These are phyloP conservation scores for Mycena polygramma DNA, from an alignment of 768 basidiomycete species.

Conservation along the genomic window DNA sequence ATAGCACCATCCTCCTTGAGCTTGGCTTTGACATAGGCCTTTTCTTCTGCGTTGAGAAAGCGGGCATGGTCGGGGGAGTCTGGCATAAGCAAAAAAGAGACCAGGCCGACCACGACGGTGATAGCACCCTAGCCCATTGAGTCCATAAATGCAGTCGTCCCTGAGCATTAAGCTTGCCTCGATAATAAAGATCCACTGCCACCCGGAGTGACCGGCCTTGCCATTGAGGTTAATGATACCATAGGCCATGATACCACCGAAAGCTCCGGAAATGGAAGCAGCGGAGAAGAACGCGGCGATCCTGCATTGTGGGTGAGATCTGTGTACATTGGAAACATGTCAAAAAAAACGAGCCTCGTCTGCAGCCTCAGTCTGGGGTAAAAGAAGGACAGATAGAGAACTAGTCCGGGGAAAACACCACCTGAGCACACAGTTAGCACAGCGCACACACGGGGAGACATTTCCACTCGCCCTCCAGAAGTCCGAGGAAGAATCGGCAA, in stretches of 20 bases:
- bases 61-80: slow-evolving; percentile 56
- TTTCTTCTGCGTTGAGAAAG: slow-evolving; percentile 67
- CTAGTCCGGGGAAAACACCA: slow-evolving; percentile 70
- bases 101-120: slow-evolving; percentile 68
- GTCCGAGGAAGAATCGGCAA: slow-evolving; percentile 65
- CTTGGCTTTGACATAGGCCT: slow-evolving; percentile 56
- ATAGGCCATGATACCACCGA: slow-evolving; percentile 77
- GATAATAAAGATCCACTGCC: slow-evolving; percentile 79
- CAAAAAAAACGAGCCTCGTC: slow-evolving; percentile 53
- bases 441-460: neutral
- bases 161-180: slow-evolving; percentile 35
- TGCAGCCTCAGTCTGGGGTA: slow-evolving; percentile 65
- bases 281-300: slow-evolving; percentile 64
- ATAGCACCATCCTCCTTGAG: slow-evolving; percentile 58
- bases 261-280: slow-evolving; percentile 72
- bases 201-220: slow-evolving; percentile 64
- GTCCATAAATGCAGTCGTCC: neutral
- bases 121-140: slow-evolving; percentile 68
- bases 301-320: slow-evolving; percentile 54
- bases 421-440: slow-evolving; percentile 46
- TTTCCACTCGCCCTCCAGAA: slow-evolving; percentile 57
- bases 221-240: slow-evolving; percentile 77
- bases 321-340: slow-evolving; percentile 38
- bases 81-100: slow-evolving; percentile 64
- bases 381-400: slow-evolving; percentile 69